These are phyloP conservation scores for Nematodospora anomalae DNA, from an alignment of 1,139 yeast species.

Conservation along the genomic window DNA sequence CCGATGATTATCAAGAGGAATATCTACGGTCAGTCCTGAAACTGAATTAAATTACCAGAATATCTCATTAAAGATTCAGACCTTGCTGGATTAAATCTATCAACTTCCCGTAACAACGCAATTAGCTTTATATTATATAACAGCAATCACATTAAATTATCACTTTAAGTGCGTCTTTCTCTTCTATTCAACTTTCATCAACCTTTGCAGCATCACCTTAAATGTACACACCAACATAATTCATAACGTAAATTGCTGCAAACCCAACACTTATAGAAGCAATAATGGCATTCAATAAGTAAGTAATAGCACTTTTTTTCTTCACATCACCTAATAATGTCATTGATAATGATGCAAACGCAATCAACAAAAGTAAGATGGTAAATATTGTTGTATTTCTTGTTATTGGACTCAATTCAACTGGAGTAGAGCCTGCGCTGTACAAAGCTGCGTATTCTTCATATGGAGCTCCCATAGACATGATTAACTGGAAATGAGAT, in stretches of 20 bases:
- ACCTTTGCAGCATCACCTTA: conserved; percentile 16
- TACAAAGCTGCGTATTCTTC: conserved; percentile 29
- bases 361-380: conserved; percentile 25
- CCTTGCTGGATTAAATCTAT: no score
- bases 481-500: conserved; percentile 10
- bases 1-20: no score
- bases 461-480: conserved; percentile 33
- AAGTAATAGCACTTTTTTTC: conserved; percentile 28
- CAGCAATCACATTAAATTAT: neutral
- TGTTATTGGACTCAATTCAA: conserved; percentile 19
- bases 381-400: conserved; percentile 20
- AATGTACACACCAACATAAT: conserved; percentile 47
- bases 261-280: conserved; percentile 44
- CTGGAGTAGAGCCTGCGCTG: conserved; percentile 26
- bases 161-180: neutral
- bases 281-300: conserved; percentile 31
- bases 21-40: no score
- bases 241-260: conserved; percentile 38
- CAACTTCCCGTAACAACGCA: no score
- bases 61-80: no score
- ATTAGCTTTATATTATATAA: no score
- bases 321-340: conserved; percentile 39
- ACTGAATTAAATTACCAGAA: no score
- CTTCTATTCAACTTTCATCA: neutral
- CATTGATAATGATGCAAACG: conserved; percentile 38